phyloP scores from a whole-genome alignment of 1,284 basidiomycete species.

The Butyriboletus regius region DNA sequence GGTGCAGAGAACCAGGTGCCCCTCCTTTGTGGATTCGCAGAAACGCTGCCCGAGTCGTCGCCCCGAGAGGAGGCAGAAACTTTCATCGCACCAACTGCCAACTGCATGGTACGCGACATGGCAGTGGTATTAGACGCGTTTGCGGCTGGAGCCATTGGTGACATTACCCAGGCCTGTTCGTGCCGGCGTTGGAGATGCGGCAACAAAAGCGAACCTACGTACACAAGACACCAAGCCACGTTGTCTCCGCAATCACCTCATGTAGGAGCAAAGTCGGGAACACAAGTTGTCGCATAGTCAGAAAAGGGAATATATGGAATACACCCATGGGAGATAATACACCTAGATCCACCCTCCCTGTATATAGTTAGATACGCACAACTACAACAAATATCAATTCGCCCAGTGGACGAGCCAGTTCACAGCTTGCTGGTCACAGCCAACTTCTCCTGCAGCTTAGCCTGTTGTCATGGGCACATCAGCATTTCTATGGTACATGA shows the following conservation, averaged over 20 bases:
- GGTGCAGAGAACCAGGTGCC: conserved; percentile 14
- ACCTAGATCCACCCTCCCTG: conserved; percentile 19
- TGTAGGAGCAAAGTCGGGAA: neutral
- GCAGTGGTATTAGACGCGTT: neutral
- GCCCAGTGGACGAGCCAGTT: conserved; percentile 3
- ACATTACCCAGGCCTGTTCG: conserved; percentile 26
- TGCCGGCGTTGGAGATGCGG: neutral
- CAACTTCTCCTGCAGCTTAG: conserved; percentile 53
- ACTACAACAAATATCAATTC: conserved; percentile 13
- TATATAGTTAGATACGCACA: conserved; percentile 12
- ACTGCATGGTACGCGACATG: conserved; percentile 30
- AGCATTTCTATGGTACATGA: conserved; percentile 6
- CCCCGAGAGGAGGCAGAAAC: neutral
- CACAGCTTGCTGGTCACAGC: conserved; percentile 21
- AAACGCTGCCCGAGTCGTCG: neutral
- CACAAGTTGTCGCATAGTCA: neutral
- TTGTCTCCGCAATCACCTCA: conserved; percentile 7
- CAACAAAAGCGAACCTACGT: neutral
- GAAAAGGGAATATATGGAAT: conserved; percentile 8
- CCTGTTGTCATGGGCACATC: conserved; percentile 32
- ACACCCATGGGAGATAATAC: conserved; percentile 14
- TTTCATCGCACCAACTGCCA: conserved; percentile 18
- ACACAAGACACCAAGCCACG: neutral
- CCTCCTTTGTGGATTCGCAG: conserved; percentile 6
- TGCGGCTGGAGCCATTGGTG: neutral